phyloP scores from a whole-genome alignment of 2,329 filamentous ascomycete genomes.

The Madurella fahalii region DNA sequence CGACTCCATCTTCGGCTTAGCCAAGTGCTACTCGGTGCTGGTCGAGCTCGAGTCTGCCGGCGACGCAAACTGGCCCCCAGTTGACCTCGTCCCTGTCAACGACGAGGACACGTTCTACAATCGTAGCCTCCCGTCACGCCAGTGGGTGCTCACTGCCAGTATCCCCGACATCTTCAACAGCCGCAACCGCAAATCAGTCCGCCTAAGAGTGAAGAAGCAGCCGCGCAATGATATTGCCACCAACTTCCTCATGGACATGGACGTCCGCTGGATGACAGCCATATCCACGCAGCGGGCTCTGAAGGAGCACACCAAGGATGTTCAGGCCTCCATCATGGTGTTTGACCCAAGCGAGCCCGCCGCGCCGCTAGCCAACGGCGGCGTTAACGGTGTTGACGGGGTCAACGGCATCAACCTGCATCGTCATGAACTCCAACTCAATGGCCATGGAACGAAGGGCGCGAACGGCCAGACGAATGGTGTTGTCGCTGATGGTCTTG shows the following conservation, averaged over 20 bases:
- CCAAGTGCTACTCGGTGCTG: constrained; percentile 46
- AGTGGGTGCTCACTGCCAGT: constrained; percentile 41
- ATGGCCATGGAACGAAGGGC: constrained; percentile 13
- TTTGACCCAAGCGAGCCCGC: constrained; percentile 36
- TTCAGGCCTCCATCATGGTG: constrained; percentile 43
- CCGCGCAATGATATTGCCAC: constrained; percentile 33
- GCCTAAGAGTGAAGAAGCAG: constrained; percentile 35
- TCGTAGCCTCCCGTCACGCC: constrained; percentile 26
- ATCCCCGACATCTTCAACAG: constrained; percentile 39
- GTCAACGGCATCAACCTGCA: constrained; percentile 18
- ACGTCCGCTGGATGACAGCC: constrained; percentile 44
- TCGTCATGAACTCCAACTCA: constrained; percentile 5
- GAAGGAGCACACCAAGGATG: constrained; percentile 36
- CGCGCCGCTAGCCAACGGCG: constrained; percentile 25
- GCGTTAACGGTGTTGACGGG: constrained; percentile 29
- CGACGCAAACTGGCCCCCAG: constrained; percentile 50
- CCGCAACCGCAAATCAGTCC: constrained; percentile 31
- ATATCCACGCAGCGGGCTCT: constrained; percentile 32
- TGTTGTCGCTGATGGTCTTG: constrained; percentile 33
- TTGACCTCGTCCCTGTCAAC: constrained; percentile 35
- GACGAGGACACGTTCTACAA: constrained; percentile 26
- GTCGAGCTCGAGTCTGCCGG: constrained; percentile 51
- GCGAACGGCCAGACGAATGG: constrained; percentile 20
- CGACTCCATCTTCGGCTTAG: constrained; percentile 44
- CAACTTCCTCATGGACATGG: constrained; percentile 46